Base-by-base conservation (phyloP, 495 filamentous ascomycete species). In the Tuber magnatum region DNA sequence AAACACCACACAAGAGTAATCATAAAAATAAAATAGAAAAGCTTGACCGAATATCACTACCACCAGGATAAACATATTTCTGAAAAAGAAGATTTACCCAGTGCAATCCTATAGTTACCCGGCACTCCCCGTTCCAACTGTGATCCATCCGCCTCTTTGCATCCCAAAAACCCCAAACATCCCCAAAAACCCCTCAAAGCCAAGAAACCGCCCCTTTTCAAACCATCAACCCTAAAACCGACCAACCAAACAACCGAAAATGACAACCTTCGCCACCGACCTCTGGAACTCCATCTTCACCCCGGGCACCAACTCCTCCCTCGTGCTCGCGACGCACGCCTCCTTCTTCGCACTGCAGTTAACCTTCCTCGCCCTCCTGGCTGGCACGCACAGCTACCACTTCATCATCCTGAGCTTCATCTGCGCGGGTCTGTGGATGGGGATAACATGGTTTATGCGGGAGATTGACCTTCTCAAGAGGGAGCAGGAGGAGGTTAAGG, bases 281-380 rank as follows among this genome's bases (percentile, higher is more conserved):
- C 91, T 99, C 74, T 96, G 93, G 91, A 87, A 89, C 80, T 97
- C 93, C 81, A 89, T 99, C 87, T 97, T 97, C 86, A 93, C 91
- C 1, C 92, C 94, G 0, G 94, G 94, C 75, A 88, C 95, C 70
- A 99, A 94, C 0, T 92, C 90, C 2, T 92, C 92, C 39, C 90
- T 99, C 56, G 85, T 98, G 32, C 84, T 96, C 82, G 96, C 96
- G 46, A 97, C 95, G 73, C 97, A 99, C 84, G 89, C 86, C 80
- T 89, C 92, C 70, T 99, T 99, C 82, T 93, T 91, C 44, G 88
- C 89, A 28, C 89, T 99, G 39, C 95, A 98, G 80, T 48, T 90
- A 65, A 86, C 97, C 43, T 89, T 99, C 75, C 83, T 94, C 76
- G 80, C 84, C 42, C 91, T 99, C 71, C 88, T 97, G 48, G 76